These are phyloP conservation scores for Alternaria hordeiaustralica DNA, from an alignment of 2,329 filamentous ascomycete genomes.

Conservation along the genomic window DNA sequence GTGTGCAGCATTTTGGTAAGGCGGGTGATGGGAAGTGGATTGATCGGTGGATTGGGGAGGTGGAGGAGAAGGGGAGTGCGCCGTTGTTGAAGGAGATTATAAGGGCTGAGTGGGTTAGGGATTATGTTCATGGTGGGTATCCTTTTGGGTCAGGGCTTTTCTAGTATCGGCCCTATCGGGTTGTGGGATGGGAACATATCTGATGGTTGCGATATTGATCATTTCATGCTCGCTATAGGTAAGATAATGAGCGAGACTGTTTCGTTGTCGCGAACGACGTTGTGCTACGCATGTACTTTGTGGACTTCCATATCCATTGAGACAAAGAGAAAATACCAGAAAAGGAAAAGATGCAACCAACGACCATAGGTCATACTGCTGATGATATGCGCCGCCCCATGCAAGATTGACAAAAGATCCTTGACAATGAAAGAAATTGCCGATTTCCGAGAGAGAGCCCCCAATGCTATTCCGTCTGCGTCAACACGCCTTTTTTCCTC, in stretches of 20 bases:
- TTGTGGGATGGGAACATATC: too few relatives aligned
- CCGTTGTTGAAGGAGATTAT: background rate
- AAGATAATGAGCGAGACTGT: background rate
- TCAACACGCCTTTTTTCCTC: background rate
- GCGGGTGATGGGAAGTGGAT: background rate
- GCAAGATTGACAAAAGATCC: slow-evolving; percentile 1
- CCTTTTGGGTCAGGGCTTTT: too few relatives aligned
- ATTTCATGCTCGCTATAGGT: background rate
- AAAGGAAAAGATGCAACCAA: background rate
- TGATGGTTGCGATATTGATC: background rate
- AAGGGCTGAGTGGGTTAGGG: background rate
- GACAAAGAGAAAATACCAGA: background rate
- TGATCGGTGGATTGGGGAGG: background rate
- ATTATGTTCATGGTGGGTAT: background rate
- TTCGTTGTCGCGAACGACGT: background rate
- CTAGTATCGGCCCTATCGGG: too few relatives aligned
- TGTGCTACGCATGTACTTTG: background rate
- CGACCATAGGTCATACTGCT: slow-evolving; percentile 11
- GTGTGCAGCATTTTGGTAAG: background rate
- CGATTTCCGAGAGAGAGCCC: background rate
- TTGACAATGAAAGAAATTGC: background rate
- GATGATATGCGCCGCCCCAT: slow-evolving; percentile 4
- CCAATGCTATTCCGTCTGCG: background rate
- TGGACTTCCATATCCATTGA: background rate
- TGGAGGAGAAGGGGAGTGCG: background rate